These are phyloP conservation scores for Nothopassalora personata DNA, from an alignment of 2,329 filamentous ascomycete species.

Conservation along the genomic window DNA sequence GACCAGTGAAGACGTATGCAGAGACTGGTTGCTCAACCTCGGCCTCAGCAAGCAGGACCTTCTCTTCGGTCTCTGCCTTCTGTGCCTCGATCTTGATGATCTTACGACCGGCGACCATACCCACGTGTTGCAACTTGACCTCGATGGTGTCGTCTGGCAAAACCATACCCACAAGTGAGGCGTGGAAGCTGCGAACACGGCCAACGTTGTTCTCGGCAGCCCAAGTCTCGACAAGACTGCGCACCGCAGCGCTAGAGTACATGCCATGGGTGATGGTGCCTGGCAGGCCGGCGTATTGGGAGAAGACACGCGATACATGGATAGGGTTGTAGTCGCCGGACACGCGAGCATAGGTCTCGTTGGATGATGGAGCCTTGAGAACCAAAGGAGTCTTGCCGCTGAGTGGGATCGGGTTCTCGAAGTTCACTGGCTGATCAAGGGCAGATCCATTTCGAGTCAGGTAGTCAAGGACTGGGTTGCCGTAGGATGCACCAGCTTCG, in stretches of 20 bases:
- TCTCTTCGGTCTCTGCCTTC: constrained; percentile 94
- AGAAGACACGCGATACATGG: constrained; percentile 94
- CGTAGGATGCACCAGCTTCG: constrained; percentile 81
- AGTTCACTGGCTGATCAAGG: constrained; percentile 93
- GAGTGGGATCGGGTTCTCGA: constrained; percentile 94
- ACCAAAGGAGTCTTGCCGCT: constrained; percentile 85
- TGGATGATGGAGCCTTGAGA: constrained; percentile 86
- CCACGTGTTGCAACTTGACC: constrained; percentile 91
- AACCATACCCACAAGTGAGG: constrained; percentile 96
- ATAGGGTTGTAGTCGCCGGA: constrained; percentile 99
- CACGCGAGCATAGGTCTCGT: constrained; percentile 95
- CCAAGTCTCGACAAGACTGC: constrained; percentile 96
- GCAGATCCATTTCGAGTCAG: constrained; percentile 84
- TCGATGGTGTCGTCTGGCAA: constrained; percentile 92
- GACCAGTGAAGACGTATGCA: constrained; percentile 95
- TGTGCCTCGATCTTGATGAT: constrained; percentile 97
- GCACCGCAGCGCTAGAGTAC: constrained; percentile 96
- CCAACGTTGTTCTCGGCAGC: constrained; percentile 98
- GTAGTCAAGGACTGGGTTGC: constrained; percentile 96
- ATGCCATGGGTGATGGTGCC: constrained; percentile 99
- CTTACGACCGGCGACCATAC: constrained; percentile 97
- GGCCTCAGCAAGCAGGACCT: constrained; percentile 89
- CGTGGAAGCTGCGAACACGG: constrained; percentile 94
- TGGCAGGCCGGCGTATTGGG: constrained; percentile 88
- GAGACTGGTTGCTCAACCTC: constrained; percentile 97